Base-by-base conservation (phyloP, 2,329 filamentous ascomycete genomes). In the Aspergillus puulaauensis region DNA sequence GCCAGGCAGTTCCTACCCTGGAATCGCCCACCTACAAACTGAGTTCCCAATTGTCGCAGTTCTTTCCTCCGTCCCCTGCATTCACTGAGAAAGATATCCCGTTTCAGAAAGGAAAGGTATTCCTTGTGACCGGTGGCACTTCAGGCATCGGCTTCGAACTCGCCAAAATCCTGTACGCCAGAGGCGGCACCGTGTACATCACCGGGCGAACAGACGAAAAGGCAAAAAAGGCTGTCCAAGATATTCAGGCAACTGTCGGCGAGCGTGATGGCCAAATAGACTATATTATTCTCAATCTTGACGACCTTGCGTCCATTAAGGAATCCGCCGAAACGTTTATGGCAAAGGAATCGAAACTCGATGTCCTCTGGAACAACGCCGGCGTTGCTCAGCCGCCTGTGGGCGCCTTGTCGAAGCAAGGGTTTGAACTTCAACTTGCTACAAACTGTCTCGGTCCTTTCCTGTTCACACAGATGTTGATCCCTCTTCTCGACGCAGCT, bases 271-370 rank as follows among this genome's bases (percentile, higher is more conserved):
- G 56, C 17, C 67, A 64, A 1, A 59, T 83, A 14, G 73, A 74
- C 43, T 80, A 79, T 54, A 66, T 83, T 15, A 64, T 71, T n/a
- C 69, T 84, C 4, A 81, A 84, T 71, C 69, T 77, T 64, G 61
- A 57, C 54, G 62, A 65, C 21, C 61, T 66, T 2, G 21, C 54
- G 6, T 43, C 52, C n/a, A 60, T 66, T 35, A 55, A 57, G 23
- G n/a, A 17, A 9, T 64, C 69, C 1, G 76, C 66, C 4, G 61
- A 73, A 11, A 65, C 66, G 4, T 78, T 79, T 60, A 55, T 67
- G 21, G 45, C 61, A 4, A 64, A 68, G 49, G 75, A 78, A 54
- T 63, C 64, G 19, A 65, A 70, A 12, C 70, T 79, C 9, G 75
- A 79, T 61, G 70, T 79, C 21, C 65, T 79, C 24, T 71, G 68